Conservation (phyloP, 1,139 yeast genomes). For the Geotrichum europaeum region DNA sequence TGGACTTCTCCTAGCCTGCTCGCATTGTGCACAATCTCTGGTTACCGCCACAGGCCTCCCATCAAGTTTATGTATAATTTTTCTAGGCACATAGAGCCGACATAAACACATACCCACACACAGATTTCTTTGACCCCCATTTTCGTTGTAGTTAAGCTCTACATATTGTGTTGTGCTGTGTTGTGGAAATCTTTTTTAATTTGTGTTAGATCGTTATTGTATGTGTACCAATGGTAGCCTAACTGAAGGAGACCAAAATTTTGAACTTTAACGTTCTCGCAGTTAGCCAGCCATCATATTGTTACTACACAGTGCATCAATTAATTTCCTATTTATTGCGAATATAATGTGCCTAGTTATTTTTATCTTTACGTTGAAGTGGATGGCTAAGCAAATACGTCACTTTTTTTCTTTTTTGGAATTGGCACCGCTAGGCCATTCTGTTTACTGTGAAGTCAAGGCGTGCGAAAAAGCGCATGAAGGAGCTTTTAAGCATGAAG, state of each 20-base stretch:
- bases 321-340: too few relatives aligned
- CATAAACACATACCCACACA: too few relatives aligned
- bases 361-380: neutral
- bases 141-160: neutral
- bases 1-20: neutral
- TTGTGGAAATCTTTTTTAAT: neutral
- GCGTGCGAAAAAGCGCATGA: conserved; percentile 27
- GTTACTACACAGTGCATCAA: too few relatives aligned
- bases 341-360: too few relatives aligned
- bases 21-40: neutral
- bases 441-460: neutral
- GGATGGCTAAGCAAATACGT: neutral
- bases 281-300: too few relatives aligned
- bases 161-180: neutral
- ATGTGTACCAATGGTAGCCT: neutral
- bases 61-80: too few relatives aligned
- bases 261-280: too few relatives aligned
- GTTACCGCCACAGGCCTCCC: too few relatives aligned
- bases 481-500: conserved; percentile 13
- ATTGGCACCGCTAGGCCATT: too few relatives aligned
- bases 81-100: too few relatives aligned
- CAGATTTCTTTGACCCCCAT: too few relatives aligned
- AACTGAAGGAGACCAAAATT: neutral
- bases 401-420: too few relatives aligned
- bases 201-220: neutral